Percentiles rank a stretch among this genome's conserved stretches.
These are phyloP conservation scores for Candolleomyces aberdarensis DNA, from an alignment of 768 basidiomycete genomes.

Conservation along the genomic window DNA sequence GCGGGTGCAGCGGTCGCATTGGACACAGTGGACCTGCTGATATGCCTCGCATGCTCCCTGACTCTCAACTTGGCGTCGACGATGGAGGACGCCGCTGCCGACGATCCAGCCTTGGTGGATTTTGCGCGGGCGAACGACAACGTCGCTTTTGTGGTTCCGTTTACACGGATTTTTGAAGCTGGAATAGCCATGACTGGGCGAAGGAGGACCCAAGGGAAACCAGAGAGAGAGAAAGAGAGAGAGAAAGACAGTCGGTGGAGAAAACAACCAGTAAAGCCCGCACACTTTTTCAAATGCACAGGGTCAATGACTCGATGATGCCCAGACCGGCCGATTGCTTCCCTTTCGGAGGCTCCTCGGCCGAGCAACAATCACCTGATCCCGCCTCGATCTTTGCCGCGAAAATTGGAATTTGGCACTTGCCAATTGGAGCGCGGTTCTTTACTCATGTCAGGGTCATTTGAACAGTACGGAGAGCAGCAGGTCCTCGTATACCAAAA, in stretches of 20 bases:
- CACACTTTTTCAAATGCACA: not conserved
- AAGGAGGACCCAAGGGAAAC: not conserved
- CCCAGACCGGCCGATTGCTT: not conserved
- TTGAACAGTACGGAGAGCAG: too few species aligned
- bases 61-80: constrained; percentile 81
- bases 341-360: constrained; percentile 3
- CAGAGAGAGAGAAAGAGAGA: not conserved
- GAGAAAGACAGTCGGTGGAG: not conserved
- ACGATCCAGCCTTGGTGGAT: constrained; percentile 44
- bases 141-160: constrained; percentile 17
- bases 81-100: constrained; percentile 38
- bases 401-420: not conserved
- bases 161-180: constrained; percentile 8
- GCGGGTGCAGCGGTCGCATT: constrained; percentile 61
- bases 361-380: not conserved
- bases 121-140: constrained; percentile 41
- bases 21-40: constrained; percentile 64
- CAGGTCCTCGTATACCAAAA: too few species aligned
- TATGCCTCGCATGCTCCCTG: constrained; percentile 68
- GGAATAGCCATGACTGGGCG: constrained; percentile 1
- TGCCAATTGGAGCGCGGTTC: not conserved
- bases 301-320: constrained; percentile 4
- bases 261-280: not conserved
- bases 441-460: not conserved
- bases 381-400: too few species aligned